These are phyloP conservation scores for Diaporthe citrichinensis DNA, from an alignment of 2,329 filamentous ascomycete species.

Conservation along the genomic window DNA sequence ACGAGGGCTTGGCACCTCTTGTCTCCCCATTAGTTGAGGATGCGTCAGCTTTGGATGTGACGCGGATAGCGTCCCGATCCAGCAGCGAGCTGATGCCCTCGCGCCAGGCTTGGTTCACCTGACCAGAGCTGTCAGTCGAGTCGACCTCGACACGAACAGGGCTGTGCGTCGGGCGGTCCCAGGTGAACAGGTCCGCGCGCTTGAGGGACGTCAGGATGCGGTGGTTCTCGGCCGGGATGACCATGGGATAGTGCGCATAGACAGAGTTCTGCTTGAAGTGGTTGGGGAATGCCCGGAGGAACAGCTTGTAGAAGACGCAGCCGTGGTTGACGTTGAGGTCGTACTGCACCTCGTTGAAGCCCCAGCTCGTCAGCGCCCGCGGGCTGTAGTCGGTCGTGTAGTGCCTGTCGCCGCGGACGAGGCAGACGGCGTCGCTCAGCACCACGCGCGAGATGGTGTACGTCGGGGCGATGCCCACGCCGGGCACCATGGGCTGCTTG, in stretches of 20 bases:
- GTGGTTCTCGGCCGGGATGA: slow-evolving; percentile 78
- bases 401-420: slow-evolving; percentile 83
- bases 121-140: slow-evolving; percentile 71
- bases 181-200: slow-evolving; percentile 79
- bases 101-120: slow-evolving; percentile 77
- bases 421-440: slow-evolving; percentile 82
- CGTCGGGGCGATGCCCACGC: slow-evolving; percentile 81
- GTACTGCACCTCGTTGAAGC: slow-evolving; percentile 80
- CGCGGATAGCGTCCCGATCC: slow-evolving; percentile 65
- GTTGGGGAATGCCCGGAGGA: slow-evolving; percentile 83
- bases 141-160: slow-evolving; percentile 68
- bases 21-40: not conserved
- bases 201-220: slow-evolving; percentile 78
- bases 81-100: slow-evolving; percentile 75
- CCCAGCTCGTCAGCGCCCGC: slow-evolving; percentile 85
- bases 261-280: slow-evolving; percentile 84
- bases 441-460: slow-evolving; percentile 85
- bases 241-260: slow-evolving; percentile 85
- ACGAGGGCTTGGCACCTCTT: not conserved
- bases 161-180: slow-evolving; percentile 69
- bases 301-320: slow-evolving; percentile 87
- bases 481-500: slow-evolving; percentile 80
- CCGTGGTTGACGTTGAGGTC: slow-evolving; percentile 83
- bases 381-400: slow-evolving; percentile 85
- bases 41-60: slow-evolving; percentile 60